Conservation (phyloP, 805 yeast species). For the Danielia oregonensis region DNA sequence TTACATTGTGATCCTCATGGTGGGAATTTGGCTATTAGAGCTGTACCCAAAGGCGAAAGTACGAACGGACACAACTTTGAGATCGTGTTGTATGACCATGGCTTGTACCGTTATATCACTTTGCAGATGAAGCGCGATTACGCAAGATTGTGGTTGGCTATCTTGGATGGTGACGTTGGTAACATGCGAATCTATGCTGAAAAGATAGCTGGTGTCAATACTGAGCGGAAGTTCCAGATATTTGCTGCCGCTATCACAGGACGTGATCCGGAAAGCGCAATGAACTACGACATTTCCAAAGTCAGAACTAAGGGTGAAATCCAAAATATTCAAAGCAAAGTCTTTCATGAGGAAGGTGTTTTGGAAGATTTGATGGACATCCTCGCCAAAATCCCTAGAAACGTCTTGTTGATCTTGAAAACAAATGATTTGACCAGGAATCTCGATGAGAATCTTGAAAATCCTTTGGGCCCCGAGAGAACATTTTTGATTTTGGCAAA, state of each 20-base stretch:
- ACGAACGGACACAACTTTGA: constrained; percentile 72
- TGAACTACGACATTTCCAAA: constrained; percentile 55
- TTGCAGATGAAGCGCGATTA: constrained; percentile 73
- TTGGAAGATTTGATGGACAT: constrained; percentile 75
- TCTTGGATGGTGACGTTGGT: constrained; percentile 64
- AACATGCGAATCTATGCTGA: constrained; percentile 72
- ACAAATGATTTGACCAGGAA: constrained; percentile 92
- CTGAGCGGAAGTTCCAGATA: constrained; percentile 69
- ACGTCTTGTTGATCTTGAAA: constrained; percentile 80
- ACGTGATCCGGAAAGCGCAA: constrained; percentile 74
- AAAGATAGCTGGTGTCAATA: constrained; percentile 72
- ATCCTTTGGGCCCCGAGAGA: constrained; percentile 83
- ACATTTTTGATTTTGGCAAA: constrained; percentile 86
- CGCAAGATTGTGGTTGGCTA: constrained; percentile 88
- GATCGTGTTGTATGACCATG: constrained; percentile 90
- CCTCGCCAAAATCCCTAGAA: constrained; percentile 74
- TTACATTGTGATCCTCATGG: constrained; percentile 99
- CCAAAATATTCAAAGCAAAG: constrained; percentile 57
- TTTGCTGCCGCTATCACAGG: constrained; percentile 96
- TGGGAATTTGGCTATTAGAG: constrained; percentile 85
- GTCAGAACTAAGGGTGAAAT: constrained; percentile 62
- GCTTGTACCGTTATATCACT: constrained; percentile 83
- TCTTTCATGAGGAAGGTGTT: constrained; percentile 57
- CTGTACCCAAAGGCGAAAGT: constrained; percentile 14
- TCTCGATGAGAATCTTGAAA: constrained; percentile 76